Percentiles rank a stretch among this genome's conserved stretches.
phyloP scores from a whole-genome alignment of 129 eudicot species.

The Artemisia argyi region DNA sequence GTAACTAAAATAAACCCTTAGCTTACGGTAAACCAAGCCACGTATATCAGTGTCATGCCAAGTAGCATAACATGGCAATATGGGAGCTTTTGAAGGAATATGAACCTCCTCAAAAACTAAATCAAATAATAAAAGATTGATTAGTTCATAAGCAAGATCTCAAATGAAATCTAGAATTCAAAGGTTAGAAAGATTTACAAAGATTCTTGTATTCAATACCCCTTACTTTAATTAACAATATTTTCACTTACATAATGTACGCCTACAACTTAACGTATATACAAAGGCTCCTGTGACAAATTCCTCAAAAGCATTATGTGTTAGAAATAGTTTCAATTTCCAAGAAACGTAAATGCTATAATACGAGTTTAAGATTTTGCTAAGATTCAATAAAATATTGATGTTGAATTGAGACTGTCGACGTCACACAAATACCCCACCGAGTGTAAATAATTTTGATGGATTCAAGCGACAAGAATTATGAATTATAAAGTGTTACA shows the following conservation, averaged over 20 bases:
- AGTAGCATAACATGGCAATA: slow-evolving; percentile 38
- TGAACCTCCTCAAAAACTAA: slow-evolving; percentile 14
- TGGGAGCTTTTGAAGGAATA: slow-evolving; percentile 40
- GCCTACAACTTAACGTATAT: not conserved
- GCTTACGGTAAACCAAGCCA: slow-evolving; percentile 20
- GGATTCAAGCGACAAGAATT: too few species aligned
- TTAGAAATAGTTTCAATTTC: not conserved
- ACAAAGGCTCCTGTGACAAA: not conserved
- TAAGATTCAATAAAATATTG: too few species aligned
- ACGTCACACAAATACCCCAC: not conserved
- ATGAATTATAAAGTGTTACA: too few species aligned
- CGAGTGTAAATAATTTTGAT: too few species aligned
- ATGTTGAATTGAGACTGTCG: not conserved
- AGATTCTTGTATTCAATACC: slow-evolving; percentile 21
- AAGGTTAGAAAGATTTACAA: slow-evolving; percentile 33
- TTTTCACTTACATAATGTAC: not conserved
- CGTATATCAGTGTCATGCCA: slow-evolving; percentile 25
- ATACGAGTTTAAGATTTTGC: too few species aligned
- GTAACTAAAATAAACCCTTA: slow-evolving; percentile 18
- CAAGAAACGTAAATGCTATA: not conserved
- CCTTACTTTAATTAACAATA: not conserved
- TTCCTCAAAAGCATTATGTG: not conserved
- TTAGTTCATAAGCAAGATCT: slow-evolving; percentile 29
- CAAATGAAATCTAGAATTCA: slow-evolving; percentile 31
- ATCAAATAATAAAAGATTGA: slow-evolving; percentile 11